Evolutionary conservation across 192 early-diverging fungal genomes (phyloP), one percentile per base, ranked within the genome.

Genomic region (Mortierella antarctica): DNA sequence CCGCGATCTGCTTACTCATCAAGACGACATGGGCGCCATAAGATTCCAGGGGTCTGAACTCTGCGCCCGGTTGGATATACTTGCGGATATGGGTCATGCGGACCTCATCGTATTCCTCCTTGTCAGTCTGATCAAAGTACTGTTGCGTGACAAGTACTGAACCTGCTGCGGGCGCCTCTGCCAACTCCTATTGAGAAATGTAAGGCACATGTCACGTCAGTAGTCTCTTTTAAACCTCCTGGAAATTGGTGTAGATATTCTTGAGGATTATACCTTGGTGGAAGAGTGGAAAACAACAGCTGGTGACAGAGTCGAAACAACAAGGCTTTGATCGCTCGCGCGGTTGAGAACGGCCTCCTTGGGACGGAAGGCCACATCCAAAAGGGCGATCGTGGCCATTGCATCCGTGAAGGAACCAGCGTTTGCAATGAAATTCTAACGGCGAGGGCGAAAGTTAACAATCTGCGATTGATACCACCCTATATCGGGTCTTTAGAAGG

Each of bases 241-340:
- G 9, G 52, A 18, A 0, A 14, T 6, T 0, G 20, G 52, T 18
- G 20, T 7, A 53, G 52, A 53, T 1, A 5, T 15, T 18, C 15
- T 10, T 13, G 6, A 6, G 12, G 56, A 21, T 57, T 40, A 55
- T 82, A 85, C 85, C 67, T 83, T 76, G 11, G 72, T 74, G 1
- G 72, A 78, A 39, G 82, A 82, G 46, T 87, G 82, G 62, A 87
- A 87, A 11, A 85, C 70, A 47, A 87, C 60, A 0, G 82, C 77
- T 20, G 86, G 83, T 6, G 76, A 70, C 4, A 60, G 49, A 6
- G 86, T 83, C 14, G 70, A 62, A 41, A 83, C 65, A 9, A 69
- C 66, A n/a, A 84, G 40, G 55, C 56, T 67, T 15, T 75, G 70
- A 14, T 59, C 41, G 4, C 60, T 67, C 18, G 77, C 41, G 20